Base-by-base conservation (phyloP, 257 asterid species). In the Capsicum chinense region DNA sequence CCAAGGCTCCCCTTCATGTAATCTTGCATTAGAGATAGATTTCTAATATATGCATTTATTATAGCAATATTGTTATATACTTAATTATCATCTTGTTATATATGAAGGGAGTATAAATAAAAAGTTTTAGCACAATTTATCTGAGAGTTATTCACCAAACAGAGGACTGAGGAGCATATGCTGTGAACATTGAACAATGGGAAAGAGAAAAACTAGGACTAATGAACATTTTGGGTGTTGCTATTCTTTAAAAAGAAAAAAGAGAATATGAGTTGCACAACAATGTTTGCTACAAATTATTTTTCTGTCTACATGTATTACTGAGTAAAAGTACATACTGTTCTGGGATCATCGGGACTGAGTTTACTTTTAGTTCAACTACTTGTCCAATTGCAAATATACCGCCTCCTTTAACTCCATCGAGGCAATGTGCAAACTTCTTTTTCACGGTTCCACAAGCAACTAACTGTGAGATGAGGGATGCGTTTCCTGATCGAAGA, bases 341-440 rank as follows among this genome's bases (percentile, higher is more conserved):
- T 89, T 83, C 33, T 54, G 89, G 83, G 82, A 92, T 85, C 17
- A 92, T 81, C 62, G 90, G 88, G 39, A 87, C 80, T 82, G 84
- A 84, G 9, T 86, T 88, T 47, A 92, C 90, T 90, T 86, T 88
- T 62, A 94, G 96, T 11, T 90, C 85, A 69, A 87, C 96, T 47
- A 92, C 90, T 85, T 92, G 91, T 54, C 96, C 96, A 57, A 92
- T 82, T 50, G 96, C 93, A 83, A 90, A 92, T 76, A 92, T 91
- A 83, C 96, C 96, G 82, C 93, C 94, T 82, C 96, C 94, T n/a
- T 89, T 79, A 76, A 58, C 83, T 54, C 90, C 85, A n/a, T 90
- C 90, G 87, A 92, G 88, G 88, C 96, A 92, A 86, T 92, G 96
- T 79, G 96, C 88, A 82, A 91, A 92, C 15, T 90, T 80, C 79